phyloP scores from a whole-genome alignment of 208 protist genomes.

The Porcisia deanei region DNA sequence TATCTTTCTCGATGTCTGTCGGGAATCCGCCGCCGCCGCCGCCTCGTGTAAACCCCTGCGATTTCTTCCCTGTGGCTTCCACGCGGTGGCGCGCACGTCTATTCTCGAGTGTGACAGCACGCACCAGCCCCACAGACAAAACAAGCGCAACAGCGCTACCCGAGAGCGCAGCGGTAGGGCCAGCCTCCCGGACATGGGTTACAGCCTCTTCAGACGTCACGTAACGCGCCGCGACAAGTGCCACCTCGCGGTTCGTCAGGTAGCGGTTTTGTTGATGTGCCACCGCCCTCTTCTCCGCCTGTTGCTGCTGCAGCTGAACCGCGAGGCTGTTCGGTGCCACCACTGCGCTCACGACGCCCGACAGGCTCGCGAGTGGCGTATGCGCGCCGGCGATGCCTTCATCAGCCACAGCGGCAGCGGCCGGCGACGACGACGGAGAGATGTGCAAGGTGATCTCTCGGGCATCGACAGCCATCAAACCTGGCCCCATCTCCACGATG shows the following conservation, averaged over 20 bases:
- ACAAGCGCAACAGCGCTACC: slow-evolving; percentile 14
- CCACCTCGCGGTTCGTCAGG: slow-evolving; percentile 19
- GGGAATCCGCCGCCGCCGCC: not conserved
- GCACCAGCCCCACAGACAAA: slow-evolving; percentile 27
- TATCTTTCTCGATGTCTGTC: not conserved
- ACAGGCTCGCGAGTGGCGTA: slow-evolving; percentile 19
- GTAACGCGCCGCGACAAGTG: slow-evolving; percentile 14
- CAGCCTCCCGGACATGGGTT: slow-evolving; percentile 10
- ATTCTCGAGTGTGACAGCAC: slow-evolving; percentile 21
- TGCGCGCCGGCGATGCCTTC: not conserved
- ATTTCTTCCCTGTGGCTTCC: not conserved
- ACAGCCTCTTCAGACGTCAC: slow-evolving; percentile 17
- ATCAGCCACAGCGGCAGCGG: slow-evolving; percentile 1
- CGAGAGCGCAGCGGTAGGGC: slow-evolving; percentile 11
- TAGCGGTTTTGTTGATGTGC: slow-evolving; percentile 27
- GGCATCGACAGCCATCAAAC: slow-evolving; percentile 8
- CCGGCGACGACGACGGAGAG: slow-evolving; percentile 7
- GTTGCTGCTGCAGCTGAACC: slow-evolving; percentile 25
- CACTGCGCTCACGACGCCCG: slow-evolving; percentile 19
- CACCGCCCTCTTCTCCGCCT: slow-evolving; percentile 11
- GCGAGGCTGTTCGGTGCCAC: slow-evolving; percentile 24
- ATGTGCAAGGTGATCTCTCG: slow-evolving; percentile 13
- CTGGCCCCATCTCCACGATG: slow-evolving; percentile 12
- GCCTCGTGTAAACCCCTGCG: not conserved
- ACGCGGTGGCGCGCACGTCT: slow-evolving; percentile 14